Evolutionary conservation across 164 flowering plant genomes (phyloP).

Genomic region (Liquidambar formosana): DNA sequence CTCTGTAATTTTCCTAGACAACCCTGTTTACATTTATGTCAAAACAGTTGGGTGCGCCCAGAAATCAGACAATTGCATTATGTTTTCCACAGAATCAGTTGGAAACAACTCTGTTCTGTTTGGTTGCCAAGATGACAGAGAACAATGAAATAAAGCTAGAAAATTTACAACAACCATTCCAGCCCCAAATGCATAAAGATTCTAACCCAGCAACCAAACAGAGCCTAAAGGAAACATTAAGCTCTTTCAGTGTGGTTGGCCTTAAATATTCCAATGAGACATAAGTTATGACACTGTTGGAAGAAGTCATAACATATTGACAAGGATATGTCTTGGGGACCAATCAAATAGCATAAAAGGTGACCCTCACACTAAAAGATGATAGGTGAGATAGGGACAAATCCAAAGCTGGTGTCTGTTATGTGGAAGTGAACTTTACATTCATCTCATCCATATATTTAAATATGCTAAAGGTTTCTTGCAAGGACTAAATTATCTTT

Average conservation of each 20-base stretch:
- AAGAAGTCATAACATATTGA: slow-evolving; percentile 32
- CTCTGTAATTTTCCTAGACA: too few relatives aligned
- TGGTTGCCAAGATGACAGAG: too few relatives aligned
- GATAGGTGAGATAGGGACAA: slow-evolving; percentile 8
- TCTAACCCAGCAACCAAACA: slow-evolving; percentile 18
- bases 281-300: slow-evolving; percentile 40
- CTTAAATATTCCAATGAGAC: slow-evolving; percentile 36
- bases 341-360: slow-evolving; percentile 23
- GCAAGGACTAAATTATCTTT: not conserved
- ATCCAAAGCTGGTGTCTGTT: not conserved
- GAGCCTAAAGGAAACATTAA: slow-evolving; percentile 9
- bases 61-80: too few relatives aligned
- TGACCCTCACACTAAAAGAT: slow-evolving; percentile 25
- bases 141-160: too few relatives aligned
- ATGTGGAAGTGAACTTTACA: slow-evolving; percentile 1
- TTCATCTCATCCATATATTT: slow-evolving; percentile 12
- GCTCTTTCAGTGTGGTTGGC: slow-evolving; percentile 36
- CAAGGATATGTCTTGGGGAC: slow-evolving; percentile 35
- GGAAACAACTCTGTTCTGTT: slow-evolving; percentile 12
- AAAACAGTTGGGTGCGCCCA: too few relatives aligned
- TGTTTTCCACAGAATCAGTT: not conserved
- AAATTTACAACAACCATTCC: too few relatives aligned
- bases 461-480: slow-evolving; percentile 3
- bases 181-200: slow-evolving; percentile 18
- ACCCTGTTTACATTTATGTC: too few relatives aligned